These are phyloP conservation scores for Ceratocystis colombiana DNA, from an alignment of 2,329 filamentous ascomycete genomes.

Conservation along the genomic window DNA sequence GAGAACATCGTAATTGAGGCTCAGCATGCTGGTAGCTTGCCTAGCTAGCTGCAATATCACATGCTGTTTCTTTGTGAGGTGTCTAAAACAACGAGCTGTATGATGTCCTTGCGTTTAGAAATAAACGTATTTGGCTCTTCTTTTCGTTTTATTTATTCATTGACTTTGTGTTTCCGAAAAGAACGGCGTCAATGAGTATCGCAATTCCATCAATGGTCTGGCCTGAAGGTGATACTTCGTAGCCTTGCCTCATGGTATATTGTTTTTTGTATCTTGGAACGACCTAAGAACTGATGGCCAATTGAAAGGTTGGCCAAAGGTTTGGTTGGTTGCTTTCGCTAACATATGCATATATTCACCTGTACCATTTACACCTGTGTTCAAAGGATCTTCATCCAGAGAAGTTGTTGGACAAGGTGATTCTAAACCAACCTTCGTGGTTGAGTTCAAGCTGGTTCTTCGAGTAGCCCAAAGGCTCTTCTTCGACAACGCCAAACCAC, in stretches of 20 bases:
- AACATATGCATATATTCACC: not conserved
- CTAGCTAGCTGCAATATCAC: not conserved
- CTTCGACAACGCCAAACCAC: not conserved
- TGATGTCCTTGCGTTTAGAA: not conserved
- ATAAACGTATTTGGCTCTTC: not conserved
- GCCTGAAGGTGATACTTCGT: constrained; percentile 11
- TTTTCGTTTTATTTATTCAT: not conserved
- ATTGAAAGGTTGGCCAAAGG: not conserved
- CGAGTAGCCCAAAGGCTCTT: not conserved
- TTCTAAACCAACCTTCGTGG: not conserved
- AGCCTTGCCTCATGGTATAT: not conserved
- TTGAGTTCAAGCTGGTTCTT: not conserved
- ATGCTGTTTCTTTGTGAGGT: not conserved
- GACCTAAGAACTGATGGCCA: not conserved
- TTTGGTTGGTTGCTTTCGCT: not conserved
- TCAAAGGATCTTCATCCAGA: not conserved
- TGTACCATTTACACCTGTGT: not conserved
- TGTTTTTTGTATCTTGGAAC: not conserved
- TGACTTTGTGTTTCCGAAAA: not conserved
- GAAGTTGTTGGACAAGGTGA: not conserved
- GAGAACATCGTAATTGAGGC: not conserved
- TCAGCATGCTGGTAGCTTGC: not conserved
- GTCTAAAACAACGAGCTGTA: not conserved
- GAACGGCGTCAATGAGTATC: not conserved
- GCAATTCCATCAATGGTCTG: not conserved